Percentiles rank a stretch among this genome's conserved stretches.
Conservation (phyloP, 306 rosid genomes). For the Medicago truncatula region MtrunA17r5.0-ANR NC_053045.1:34408001-34408500, state of each 20-base stretch:
- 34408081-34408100: constrained; percentile 23
- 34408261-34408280: not conserved
- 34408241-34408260: not conserved
- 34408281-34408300: too few species aligned
- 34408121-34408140: not conserved
- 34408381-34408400: too few species aligned
- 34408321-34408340: too few species aligned
- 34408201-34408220: constrained; percentile 10
- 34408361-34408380: constrained; percentile 2
- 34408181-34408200: constrained; percentile 3
- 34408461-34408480: constrained; percentile 29
- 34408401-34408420: not conserved
- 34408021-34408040: constrained; percentile 21
- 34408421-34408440: constrained; percentile 24
- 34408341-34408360: not conserved
- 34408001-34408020: not conserved
- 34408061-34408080: constrained; percentile 10
- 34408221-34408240: not conserved
- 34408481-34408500: not conserved
- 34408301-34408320: too few species aligned
- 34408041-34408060: constrained; percentile 10
- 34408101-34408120: constrained; percentile 29
- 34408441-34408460: constrained; percentile 4
- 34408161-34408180: constrained; percentile 31
- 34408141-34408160: not conserved